Base-by-base conservation (phyloP, 495 filamentous ascomycete genomes). In the Thozetella sp. region DNA sequence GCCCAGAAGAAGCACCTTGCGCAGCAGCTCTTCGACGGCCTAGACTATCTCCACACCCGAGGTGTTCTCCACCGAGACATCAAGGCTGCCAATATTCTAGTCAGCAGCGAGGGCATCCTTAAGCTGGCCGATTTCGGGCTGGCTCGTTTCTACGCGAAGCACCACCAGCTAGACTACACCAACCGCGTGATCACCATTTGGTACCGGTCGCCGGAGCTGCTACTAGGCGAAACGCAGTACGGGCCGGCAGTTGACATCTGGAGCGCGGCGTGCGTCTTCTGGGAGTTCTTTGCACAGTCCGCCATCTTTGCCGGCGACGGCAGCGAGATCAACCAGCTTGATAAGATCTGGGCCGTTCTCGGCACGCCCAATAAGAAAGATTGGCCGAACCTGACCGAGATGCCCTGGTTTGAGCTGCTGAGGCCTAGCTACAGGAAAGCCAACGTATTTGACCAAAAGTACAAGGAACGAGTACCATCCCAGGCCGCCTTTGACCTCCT, bases 141-240 rank as follows among this genome's bases (percentile, higher is more conserved):
- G 23, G 95, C 95, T n/a, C 89, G 95, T 22, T 98, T 98, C 76
- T 99, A 94, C 67, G 91, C 91, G 24, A 98, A 98, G 67, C 91
- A 89, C 55, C 86, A 89, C 54, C 90, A 94, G 66, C 84, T 95
- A n/a, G 93, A 98, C 71, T 99, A 98, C 64, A 99, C 95, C 12
- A 99, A 99, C 67, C 91, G 95, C 22, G 96, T 99, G 60, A 97
- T 99, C 66, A 99, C 95, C 15, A 92, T 94, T 57, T 99, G 95
- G 95, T 99, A 99, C 69, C 85, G 92, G 20, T 90, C 91, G 0
- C 95, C 95, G 0, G 96, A 99, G 72, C 86, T 99, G 13, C 83
- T 99, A 1, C 81, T 98, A 1, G 95, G 95, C 2, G 95, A 97
- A 67, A 98, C 95, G 3, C 87, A 90, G 61, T 99, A 99, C 69